Conservation (phyloP, 192 early-diverging fungal species). For the Borealophlyctis nickersoniae region DNA sequence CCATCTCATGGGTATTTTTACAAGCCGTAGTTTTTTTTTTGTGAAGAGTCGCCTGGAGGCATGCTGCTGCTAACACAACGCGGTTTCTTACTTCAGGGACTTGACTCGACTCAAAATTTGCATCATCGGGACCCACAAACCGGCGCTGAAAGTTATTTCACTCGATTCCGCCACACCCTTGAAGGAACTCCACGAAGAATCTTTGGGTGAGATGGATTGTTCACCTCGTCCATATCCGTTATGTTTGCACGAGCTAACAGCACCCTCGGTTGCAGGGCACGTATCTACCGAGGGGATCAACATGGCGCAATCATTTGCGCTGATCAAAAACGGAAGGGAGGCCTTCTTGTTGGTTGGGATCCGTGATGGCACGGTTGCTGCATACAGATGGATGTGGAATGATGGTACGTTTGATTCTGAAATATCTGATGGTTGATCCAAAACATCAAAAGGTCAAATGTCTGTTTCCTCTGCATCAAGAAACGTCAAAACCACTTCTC, state of each 20-base stretch:
- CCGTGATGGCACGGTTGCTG: neutral
- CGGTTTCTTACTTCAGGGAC: no score
- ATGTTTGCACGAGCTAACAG: no score
- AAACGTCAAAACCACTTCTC: neutral
- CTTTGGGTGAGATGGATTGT: conserved; percentile 2
- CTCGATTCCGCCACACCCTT: neutral
- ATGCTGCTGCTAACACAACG: no score
- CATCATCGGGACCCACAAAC: neutral
- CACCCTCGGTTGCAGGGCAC: conserved; percentile 1
- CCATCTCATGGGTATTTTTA: no score
- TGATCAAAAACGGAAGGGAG: neutral
- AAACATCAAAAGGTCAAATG: no score
- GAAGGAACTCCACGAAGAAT: neutral
- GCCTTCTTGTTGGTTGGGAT: neutral
- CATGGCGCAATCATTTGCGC: conserved; percentile 16
- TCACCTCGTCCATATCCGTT: no score
- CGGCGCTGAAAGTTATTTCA: neutral
- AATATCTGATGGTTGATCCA: no score
- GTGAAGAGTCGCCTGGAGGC: no score
- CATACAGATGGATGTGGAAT: neutral
- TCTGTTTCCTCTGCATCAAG: neutral
- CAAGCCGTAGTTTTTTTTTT: no score
- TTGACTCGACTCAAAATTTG: no score
- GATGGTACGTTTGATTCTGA: no score
- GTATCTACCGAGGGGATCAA: conserved; percentile 1